phyloP scores from a whole-genome alignment of 768 basidiomycete genomes.

The Dacryopinax primogenitus region DNA sequence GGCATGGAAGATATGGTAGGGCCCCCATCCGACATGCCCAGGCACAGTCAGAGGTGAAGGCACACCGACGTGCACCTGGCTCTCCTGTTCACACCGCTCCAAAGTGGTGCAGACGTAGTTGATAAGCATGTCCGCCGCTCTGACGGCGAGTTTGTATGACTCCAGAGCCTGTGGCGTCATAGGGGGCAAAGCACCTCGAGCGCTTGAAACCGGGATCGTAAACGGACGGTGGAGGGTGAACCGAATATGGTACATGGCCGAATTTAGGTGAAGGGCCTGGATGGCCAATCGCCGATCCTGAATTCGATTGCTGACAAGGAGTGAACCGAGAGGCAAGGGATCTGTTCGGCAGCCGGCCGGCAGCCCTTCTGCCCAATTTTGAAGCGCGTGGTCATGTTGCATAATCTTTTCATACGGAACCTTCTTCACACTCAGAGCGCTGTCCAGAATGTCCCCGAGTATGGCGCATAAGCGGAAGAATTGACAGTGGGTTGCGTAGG shows the following conservation, averaged over 20 bases:
- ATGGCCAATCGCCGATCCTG: constrained; percentile 56
- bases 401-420: constrained; percentile 62
- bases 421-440: constrained; percentile 66
- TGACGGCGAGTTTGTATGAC: constrained; percentile 53
- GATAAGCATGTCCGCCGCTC: constrained; percentile 65
- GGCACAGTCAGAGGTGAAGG: constrained; percentile 51
- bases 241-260: constrained; percentile 67
- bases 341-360: constrained; percentile 58
- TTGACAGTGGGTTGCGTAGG: constrained; percentile 58
- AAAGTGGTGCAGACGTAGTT: constrained; percentile 17
- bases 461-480: constrained; percentile 65
- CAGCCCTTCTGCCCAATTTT: constrained; percentile 64
- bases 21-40: constrained; percentile 73
- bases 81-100: constrained; percentile 38
- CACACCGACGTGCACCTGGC: constrained; percentile 56
- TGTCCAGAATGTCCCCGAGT: constrained; percentile 74
- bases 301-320: constrained; percentile 52
- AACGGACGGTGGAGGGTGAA: constrained; percentile 76
- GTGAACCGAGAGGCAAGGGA: constrained; percentile 61
- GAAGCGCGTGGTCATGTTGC: constrained; percentile 56
- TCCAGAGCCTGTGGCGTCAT: constrained; percentile 17
- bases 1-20: constrained; percentile 73
- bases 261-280: constrained; percentile 67
- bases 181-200: constrained; percentile 7
- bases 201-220: constrained; percentile 31